Evolutionary conservation across 176 grass and related monocot species (phyloP).

Genomic region (Thinopyrum elongatum): DNA sequence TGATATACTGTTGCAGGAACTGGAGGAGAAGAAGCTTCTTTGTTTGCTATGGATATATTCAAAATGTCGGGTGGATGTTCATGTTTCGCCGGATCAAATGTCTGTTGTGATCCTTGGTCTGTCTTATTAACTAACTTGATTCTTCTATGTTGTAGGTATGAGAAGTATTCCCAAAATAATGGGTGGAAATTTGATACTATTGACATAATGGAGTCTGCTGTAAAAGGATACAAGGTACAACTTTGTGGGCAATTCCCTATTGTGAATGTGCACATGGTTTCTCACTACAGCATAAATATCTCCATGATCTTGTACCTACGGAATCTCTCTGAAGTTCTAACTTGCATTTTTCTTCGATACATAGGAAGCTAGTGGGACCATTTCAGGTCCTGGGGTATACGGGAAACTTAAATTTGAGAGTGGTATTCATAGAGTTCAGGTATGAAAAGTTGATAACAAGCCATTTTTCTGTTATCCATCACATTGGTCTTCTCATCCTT

Average conservation of each 20-base stretch:
- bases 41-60: slow-evolving; percentile 97
- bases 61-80: slow-evolving; percentile 59
- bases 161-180: slow-evolving; percentile 79
- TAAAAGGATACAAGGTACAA: slow-evolving; percentile 93
- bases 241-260: neutral
- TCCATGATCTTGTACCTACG: neutral
- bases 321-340: slow-evolving; percentile 5
- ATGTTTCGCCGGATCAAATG: neutral
- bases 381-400: slow-evolving; percentile 76
- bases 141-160: slow-evolving; percentile 57
- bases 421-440: slow-evolving; percentile 97
- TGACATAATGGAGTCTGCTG: slow-evolving; percentile 77
- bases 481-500: neutral
- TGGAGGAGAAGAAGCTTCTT: slow-evolving; percentile 93
- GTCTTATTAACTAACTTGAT: neutral
- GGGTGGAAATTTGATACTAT: slow-evolving; percentile 95
- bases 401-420: slow-evolving; percentile 93
- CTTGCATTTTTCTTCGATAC: neutral
- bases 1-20: slow-evolving; percentile 52
- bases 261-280: neutral
- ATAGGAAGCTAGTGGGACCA: slow-evolving; percentile 96
- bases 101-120: neutral
- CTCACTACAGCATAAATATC: neutral
- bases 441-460: slow-evolving; percentile 18
- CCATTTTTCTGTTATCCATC: neutral